Evolutionary conservation across 495 filamentous ascomycete genomes (phyloP), one percentile per base, ranked within the genome.

Genomic region (Podospora appendiculata): DNA sequence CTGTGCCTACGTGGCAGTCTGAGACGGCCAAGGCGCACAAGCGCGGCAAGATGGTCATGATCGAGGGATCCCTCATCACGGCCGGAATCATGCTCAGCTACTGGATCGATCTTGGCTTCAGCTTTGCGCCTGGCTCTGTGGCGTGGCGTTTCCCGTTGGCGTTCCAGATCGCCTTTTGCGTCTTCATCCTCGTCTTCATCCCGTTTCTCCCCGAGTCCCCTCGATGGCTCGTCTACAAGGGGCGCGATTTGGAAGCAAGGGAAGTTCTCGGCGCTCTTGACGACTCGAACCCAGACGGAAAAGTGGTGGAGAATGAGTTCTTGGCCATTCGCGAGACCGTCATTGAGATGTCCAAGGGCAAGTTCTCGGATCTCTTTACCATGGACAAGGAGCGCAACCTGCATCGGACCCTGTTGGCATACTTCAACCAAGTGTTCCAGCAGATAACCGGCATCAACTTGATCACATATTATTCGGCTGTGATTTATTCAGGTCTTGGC

Each of bases 41-140:
- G 46, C 78, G 86, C 59, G 87, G 88, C 12, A 84, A 86, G 56
- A 71, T 90, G 58, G 84, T 90, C 63, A 89, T 89, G 86, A 83
- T 90, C 47, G 85, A 89, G 64, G 75, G 76, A 33, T 85, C 84
- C 13, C 72, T 88, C 65, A 86, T 89, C 57, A 86, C 86, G 4
- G 78, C 78, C 35, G 86, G 87, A 58, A 81, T 89, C 56, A 83
- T 80, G 54, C 70, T 89, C 61, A 79, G 76, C 58, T 88, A 90
- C 69, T 91, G 86, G 86, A 75, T 90, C 45, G 82, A 83, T 54
- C 85, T 87, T 45, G 88, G 78, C 16, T 74, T 88, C 42, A 79
- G 81, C 35, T 90, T 83, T 52, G 63, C 84, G 41, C 77, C 82
- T 48, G 79, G 63, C 52, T 77, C 79, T 14, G 80, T 86, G 9